phyloP scores from a whole-genome alignment of 2,329 filamentous ascomycete species.

The Xylariaceae sp. region DNA sequence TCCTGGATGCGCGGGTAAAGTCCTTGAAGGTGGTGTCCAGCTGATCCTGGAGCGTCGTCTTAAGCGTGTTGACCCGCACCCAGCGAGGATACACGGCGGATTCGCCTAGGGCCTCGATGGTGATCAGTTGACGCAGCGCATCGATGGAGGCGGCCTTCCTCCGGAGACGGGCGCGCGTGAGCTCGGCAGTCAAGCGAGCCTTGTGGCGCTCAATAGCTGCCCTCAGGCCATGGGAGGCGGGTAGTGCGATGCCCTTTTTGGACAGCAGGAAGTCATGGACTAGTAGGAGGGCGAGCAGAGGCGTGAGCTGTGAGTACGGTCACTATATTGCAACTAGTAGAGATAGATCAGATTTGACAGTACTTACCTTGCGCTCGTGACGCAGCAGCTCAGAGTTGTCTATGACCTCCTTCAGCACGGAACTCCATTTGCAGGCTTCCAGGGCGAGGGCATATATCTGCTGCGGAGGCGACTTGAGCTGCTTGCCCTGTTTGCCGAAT shows the following conservation, averaged over 20 bases:
- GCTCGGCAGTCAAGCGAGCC: conserved; percentile 71
- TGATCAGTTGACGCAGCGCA: conserved; percentile 56
- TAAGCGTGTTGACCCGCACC: conserved; percentile 81
- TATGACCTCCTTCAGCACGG: conserved; percentile 81
- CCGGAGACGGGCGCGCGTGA: conserved; percentile 72
- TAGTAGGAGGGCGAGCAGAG: conserved; percentile 72
- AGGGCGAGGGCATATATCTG: conserved; percentile 83
- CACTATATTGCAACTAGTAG: conserved; percentile 28
- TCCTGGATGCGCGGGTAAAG: conserved; percentile 51
- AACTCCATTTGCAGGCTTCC: conserved; percentile 88
- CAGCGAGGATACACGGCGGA: conserved; percentile 69
- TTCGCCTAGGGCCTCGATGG: conserved; percentile 46
- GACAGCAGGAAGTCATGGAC: conserved; percentile 80
- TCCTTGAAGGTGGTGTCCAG: conserved; percentile 67
- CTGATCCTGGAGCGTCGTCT: conserved; percentile 64
- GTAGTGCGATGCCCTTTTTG: conserved; percentile 76
- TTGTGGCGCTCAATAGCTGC: conserved; percentile 75
- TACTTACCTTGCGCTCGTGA: conserved; percentile 73
- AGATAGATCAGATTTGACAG: neutral
- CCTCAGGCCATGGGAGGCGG: conserved; percentile 71
- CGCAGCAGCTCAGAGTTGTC: conserved; percentile 70
- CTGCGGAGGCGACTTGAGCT: conserved; percentile 69
- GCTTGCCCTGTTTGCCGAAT: conserved; percentile 58
- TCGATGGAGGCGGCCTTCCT: conserved; percentile 65
- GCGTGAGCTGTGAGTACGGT: conserved; percentile 59